Conservation (phyloP, 257 asterid genomes). For the Striga asiatica region DNA sequence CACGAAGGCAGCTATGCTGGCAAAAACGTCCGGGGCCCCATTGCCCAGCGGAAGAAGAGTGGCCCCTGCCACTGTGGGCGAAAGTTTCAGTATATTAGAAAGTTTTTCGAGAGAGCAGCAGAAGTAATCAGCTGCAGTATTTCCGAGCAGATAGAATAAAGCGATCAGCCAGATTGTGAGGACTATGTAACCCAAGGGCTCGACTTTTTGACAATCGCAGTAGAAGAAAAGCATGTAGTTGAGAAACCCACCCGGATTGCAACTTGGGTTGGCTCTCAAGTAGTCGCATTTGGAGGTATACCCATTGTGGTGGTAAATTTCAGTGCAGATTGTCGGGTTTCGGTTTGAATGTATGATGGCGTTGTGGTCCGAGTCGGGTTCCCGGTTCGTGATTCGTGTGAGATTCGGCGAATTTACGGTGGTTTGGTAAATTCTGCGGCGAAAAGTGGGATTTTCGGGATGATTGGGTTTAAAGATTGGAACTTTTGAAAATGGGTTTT, state of each 20-base stretch:
- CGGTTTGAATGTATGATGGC: conserved; percentile 1
- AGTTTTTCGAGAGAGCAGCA: conserved; percentile 61
- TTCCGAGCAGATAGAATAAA: conserved; percentile 67
- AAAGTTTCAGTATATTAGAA: conserved; percentile 36
- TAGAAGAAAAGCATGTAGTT: conserved; percentile 54
- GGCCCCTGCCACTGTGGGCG: conserved; percentile 82
- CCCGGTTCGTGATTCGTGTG: too few species aligned
- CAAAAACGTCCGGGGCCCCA: conserved; percentile 87
- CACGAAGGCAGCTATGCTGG: conserved; percentile 69
- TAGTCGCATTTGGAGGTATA: conserved; percentile 43
- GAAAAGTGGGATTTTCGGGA: not conserved
- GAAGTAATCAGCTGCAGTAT: conserved; percentile 81
- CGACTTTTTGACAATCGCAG: conserved; percentile 39
- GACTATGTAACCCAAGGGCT: conserved; percentile 35
- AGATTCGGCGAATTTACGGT: conserved; percentile 10
- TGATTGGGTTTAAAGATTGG: conserved; percentile 5
- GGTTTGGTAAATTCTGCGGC: conserved; percentile 29
- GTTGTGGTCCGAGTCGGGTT: not conserved
- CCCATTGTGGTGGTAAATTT: conserved; percentile 40
- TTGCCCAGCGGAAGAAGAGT: conserved; percentile 81
- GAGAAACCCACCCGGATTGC: conserved; percentile 57
- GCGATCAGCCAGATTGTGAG: conserved; percentile 50
- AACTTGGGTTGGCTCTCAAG: conserved; percentile 42
- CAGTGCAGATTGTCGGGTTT: conserved; percentile 34
- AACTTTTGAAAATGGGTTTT: conserved; percentile 18